Evolutionary conservation across 805 yeast genomes (phyloP).

Genomic region (Sugiyamaella boreocaroliniensis): DNA sequence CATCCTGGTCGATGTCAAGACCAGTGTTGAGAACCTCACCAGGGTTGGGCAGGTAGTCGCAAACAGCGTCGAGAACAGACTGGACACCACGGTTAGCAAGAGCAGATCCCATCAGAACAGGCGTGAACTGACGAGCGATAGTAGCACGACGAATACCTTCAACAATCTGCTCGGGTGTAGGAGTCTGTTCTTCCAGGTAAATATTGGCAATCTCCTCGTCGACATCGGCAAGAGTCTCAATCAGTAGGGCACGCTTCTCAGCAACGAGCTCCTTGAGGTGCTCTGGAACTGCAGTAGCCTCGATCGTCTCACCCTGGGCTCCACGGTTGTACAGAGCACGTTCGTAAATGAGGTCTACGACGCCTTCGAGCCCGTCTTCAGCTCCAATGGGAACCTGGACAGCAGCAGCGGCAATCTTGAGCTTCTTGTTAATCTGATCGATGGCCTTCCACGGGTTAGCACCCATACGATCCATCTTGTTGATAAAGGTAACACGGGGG

Average conservation of each 20-base stretch:
- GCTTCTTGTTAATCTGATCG: slow-evolving; percentile 79
- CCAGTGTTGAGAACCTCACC: slow-evolving; percentile 88
- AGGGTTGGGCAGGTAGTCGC: slow-evolving; percentile 93
- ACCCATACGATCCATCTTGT: slow-evolving; percentile 99
- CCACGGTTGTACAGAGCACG: slow-evolving; percentile 89
- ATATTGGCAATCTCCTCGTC: slow-evolving; percentile 96
- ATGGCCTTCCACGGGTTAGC: slow-evolving; percentile 94
- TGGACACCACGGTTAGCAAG: slow-evolving; percentile 94
- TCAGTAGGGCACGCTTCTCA: slow-evolving; percentile 77
- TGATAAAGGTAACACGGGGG: slow-evolving; percentile 92
- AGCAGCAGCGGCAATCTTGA: slow-evolving; percentile 94
- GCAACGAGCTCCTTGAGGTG: slow-evolving; percentile 76
- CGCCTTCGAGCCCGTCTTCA: slow-evolving; percentile 79
- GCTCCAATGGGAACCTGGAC: slow-evolving; percentile 97
- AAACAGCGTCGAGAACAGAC: slow-evolving; percentile 91
- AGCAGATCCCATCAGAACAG: slow-evolving; percentile 99
- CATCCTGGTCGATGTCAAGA: slow-evolving; percentile 58
- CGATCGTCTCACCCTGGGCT: slow-evolving; percentile 74
- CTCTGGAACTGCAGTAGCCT: slow-evolving; percentile 62
- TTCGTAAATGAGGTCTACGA: slow-evolving; percentile 82
- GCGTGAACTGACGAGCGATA: slow-evolving; percentile 91
- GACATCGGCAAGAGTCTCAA: slow-evolving; percentile 95
- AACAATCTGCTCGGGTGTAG: slow-evolving; percentile 75
- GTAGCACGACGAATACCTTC: slow-evolving; percentile 91
- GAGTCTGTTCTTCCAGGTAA: slow-evolving; percentile 83